Base-by-base conservation (phyloP, 495 filamentous ascomycete genomes). In the Jackrogersella multiformis region DNA sequence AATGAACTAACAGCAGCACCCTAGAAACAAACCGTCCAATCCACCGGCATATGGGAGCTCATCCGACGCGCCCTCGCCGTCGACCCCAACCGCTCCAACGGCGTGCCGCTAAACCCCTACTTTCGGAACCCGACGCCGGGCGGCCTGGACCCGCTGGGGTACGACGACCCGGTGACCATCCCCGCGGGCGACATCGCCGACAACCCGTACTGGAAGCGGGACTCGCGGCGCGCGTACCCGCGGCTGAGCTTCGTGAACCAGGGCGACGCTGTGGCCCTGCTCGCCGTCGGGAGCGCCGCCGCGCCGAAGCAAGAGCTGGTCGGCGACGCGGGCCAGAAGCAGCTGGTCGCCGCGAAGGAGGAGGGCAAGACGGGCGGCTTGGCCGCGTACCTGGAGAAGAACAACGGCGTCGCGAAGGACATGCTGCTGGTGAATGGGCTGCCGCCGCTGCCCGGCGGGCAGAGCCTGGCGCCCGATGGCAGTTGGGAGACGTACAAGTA, bases 171-270 rank as follows among this genome's bases (percentile, higher is more conserved):
- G 13, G 91, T 96, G 48, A 97, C 94, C 10, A 32, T 91, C 0
- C 95, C 96, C n/a, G 92, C 95, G 2, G 93, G 87, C 56, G 95
- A 99, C 77, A 87, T 99, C 66, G 95, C 95, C 70, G 95, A 96
- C 74, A 99, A 99, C 79, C 87, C 95, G 36, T 99, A 99, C 86
- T 99, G 93, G 92, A 96, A 96, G 81, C 93, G 95, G 57, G 95
- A 99, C 70, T 78, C 82, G 53, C 90, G 95, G 48, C 88, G 96
- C 71, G 86, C 83, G 72, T 99, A 98, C 81, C 90, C 96, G n/a
- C 84, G 83, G 57, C 82, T 90, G 44, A 93, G 90, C 70, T 86
- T 90, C 30, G 87, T 99, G 54, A 89, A 80, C 45, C 95, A 97
- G 81, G 88, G 85, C 15, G 90, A 98, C 80, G 89, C 92, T 21